These are phyloP conservation scores for Niebla homalea DNA, from an alignment of 495 filamentous ascomycete genomes.

Conservation along the genomic window DNA sequence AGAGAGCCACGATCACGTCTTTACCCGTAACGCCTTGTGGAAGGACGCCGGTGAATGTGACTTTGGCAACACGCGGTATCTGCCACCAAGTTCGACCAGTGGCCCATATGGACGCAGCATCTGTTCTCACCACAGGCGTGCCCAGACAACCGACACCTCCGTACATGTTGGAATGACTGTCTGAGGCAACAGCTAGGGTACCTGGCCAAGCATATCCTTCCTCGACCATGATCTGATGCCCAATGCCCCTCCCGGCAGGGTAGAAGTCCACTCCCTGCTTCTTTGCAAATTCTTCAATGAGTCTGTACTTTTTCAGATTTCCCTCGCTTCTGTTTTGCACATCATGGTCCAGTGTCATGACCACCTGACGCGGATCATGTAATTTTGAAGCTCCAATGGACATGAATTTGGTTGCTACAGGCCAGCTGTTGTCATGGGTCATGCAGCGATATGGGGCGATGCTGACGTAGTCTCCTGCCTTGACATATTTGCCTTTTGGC, in stretches of 20 bases:
- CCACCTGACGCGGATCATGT: conserved; percentile 58
- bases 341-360: conserved; percentile 89
- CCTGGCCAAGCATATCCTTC: conserved; percentile 76
- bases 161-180: conserved; percentile 71
- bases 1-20: conserved; percentile 86
- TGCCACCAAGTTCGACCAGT: conserved; percentile 82
- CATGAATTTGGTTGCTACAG: conserved; percentile 76
- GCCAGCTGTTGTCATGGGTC: conserved; percentile 92
- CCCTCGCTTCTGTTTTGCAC: conserved; percentile 75
- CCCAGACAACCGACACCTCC: conserved; percentile 70
- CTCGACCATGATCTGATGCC: conserved; percentile 84
- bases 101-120: conserved; percentile 78
- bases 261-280: conserved; percentile 75
- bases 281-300: conserved; percentile 78
- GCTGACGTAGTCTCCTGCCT: conserved; percentile 71
- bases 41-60: conserved; percentile 62
- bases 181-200: conserved; percentile 44
- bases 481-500: conserved; percentile 48
- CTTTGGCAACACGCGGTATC: conserved; percentile 70
- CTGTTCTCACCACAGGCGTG: conserved; percentile 75
- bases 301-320: conserved; percentile 72
- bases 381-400: conserved; percentile 71
- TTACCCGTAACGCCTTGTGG: conserved; percentile 83
- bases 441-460: conserved; percentile 64
- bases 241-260: conserved; percentile 70